These are phyloP conservation scores for Agaricus bisporus DNA, from an alignment of 768 basidiomycete species.

Conservation along the genomic window DNA sequence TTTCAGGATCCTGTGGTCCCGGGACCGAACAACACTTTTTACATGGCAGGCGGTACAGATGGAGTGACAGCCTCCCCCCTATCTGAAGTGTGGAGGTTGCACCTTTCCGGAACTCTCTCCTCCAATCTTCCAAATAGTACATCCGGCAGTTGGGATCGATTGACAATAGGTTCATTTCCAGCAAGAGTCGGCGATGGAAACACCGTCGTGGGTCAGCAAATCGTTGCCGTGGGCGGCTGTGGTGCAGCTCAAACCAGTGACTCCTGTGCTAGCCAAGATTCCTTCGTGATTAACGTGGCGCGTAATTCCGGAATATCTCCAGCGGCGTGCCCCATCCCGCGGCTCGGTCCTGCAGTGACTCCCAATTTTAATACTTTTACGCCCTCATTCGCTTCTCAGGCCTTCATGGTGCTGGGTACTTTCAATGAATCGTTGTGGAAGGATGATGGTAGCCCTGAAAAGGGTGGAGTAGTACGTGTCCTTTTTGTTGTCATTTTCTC, in stretches of 20 bases:
- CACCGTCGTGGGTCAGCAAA: slow-evolving; percentile 43
- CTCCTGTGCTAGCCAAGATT: slow-evolving; percentile 53
- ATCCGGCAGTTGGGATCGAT: slow-evolving; percentile 53
- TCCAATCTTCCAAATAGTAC: slow-evolving; percentile 53
- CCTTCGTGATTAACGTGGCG: slow-evolving; percentile 50
- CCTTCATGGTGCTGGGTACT: slow-evolving; percentile 63
- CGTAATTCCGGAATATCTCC: slow-evolving; percentile 30
- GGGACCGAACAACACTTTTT: slow-evolving; percentile 68
- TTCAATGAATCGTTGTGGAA: slow-evolving; percentile 63
- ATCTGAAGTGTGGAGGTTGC: slow-evolving; percentile 67
- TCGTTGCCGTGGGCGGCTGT: slow-evolving; percentile 63
- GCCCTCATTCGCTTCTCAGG: slow-evolving; percentile 53
- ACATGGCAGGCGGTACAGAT: slow-evolving; percentile 65
- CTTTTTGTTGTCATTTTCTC: neutral
- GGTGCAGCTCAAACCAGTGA: slow-evolving; percentile 31
- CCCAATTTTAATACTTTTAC: slow-evolving; percentile 56
- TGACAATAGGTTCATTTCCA: slow-evolving; percentile 34
- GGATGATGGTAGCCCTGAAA: slow-evolving; percentile 51
- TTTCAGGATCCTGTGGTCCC: slow-evolving; percentile 37
- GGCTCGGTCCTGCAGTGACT: slow-evolving; percentile 51
- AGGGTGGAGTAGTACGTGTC: slow-evolving; percentile 65
- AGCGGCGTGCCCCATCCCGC: slow-evolving; percentile 57
- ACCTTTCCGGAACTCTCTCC: slow-evolving; percentile 65
- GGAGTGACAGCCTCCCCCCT: slow-evolving; percentile 38
- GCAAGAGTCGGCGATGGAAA: slow-evolving; percentile 47